phyloP scores from a whole-genome alignment of 2,329 filamentous ascomycete genomes.

The Colletotrichum sp. region DNA sequence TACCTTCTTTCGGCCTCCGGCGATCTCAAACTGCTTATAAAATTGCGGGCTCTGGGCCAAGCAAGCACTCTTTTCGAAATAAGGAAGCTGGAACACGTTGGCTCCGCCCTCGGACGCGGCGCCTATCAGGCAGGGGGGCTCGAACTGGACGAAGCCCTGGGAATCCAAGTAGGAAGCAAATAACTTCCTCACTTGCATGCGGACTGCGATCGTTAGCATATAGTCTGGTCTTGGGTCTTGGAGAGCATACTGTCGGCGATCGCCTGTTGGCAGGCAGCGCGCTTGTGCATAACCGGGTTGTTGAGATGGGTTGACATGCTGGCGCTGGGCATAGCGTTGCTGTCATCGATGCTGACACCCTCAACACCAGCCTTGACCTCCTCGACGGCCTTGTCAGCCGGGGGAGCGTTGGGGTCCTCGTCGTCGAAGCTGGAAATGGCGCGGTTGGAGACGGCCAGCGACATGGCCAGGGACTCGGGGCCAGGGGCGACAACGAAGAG shows the following conservation, averaged over 20 bases:
- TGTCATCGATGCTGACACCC: constrained; percentile 42
- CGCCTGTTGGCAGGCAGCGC: constrained; percentile 88
- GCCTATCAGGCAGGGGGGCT: constrained; percentile 87
- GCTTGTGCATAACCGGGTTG: constrained; percentile 91
- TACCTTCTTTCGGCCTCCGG: constrained; percentile 71
- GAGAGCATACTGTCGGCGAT: constrained; percentile 49
- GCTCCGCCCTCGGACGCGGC: constrained; percentile 91
- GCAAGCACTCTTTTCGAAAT: constrained; percentile 85
- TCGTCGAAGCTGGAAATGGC: constrained; percentile 73
- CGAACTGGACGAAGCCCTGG: constrained; percentile 61
- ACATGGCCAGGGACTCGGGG: constrained; percentile 62
- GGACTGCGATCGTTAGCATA: constrained; percentile 28
- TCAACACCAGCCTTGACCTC: constrained; percentile 35
- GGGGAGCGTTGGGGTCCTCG: constrained; percentile 46
- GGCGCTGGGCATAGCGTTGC: constrained; percentile 66
- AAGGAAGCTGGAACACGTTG: constrained; percentile 88
- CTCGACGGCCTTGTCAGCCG: constrained; percentile 34
- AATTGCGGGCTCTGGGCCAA: constrained; percentile 84
- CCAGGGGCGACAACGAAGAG: constrained; percentile 76
- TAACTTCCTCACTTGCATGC: constrained; percentile 43
- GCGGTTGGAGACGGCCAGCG: constrained; percentile 74
- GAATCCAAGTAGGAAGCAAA: constrained; percentile 29
- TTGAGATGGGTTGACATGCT: constrained; percentile 85
- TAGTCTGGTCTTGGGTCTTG: background rate
- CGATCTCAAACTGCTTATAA: constrained; percentile 88